Evolutionary conservation across 768 basidiomycete species (phyloP), one percentile per base, ranked within the genome.

Genomic region (Exidia glandulosa): DNA sequence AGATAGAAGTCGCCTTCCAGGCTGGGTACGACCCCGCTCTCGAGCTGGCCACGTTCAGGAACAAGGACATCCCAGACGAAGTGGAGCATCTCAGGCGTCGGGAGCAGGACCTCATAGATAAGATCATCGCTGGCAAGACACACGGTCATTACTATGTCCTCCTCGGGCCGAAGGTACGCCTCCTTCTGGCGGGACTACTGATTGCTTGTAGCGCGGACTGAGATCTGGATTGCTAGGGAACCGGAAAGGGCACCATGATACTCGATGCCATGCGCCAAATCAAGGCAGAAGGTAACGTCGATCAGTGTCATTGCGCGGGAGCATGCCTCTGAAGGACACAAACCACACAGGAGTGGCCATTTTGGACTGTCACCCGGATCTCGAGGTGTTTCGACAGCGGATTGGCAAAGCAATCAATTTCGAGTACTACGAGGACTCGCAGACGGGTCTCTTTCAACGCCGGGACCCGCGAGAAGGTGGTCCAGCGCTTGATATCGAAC

Each of bases 391-490:
- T 74, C 60, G 68, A 16, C 64, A 75, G 27, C 66, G 77, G n/a
- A 62, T 79, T 2, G 76, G 77, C 7, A 77, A 76, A 66, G 75
- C 75, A 2, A 63, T 78, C 50, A 75, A 76, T 60, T 77, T 73
- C 58, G 92, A 95, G 69, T 93, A 79, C 74, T 85, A 87, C 62
- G 88, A 90, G 72, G 88, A 90, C 68, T 86, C 84, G 29, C 88
- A 90, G 69, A 84, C 82, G 2, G 85, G 84, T 7, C 71, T 94
- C 25, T 93, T 93, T 73, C 88, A 89, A 67, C 73, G 90, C 59
- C 76, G 85, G 41, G 90, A 95, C 74, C 90, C 91, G 19, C 73
- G 86, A 68, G 90, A 94, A 78, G 89, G 85, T 63, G 90, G 90
- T 1, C 83, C 92, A 3, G 81, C 85, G 5, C 74, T 92, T 19